Evolutionary conservation across 352 stramenopile genomes (phyloP).

Genomic region (Globisporangium paddicum): DNA sequence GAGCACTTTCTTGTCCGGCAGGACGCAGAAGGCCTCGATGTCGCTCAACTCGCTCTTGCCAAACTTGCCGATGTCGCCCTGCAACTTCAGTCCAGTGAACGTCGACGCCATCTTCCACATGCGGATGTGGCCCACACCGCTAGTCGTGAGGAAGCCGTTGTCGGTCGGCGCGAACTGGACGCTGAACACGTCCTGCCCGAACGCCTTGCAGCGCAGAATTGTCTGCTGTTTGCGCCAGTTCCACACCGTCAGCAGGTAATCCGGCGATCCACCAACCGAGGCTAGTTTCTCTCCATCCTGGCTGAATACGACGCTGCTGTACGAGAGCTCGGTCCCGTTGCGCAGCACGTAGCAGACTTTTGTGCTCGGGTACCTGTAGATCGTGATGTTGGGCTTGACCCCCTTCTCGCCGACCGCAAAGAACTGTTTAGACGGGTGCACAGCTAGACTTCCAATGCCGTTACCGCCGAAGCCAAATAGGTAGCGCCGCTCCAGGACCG

Average conservation of each 20-base stretch:
- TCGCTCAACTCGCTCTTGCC: constrained; percentile 93
- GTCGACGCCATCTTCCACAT: constrained; percentile 96
- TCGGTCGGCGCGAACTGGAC: constrained; percentile 88
- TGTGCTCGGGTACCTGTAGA: constrained; percentile 84
- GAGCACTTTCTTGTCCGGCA: constrained; percentile 94
- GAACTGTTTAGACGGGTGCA: constrained; percentile 64
- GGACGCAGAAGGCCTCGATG: constrained; percentile 90
- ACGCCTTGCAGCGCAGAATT: constrained; percentile 91
- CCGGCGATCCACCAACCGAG: constrained; percentile 80
- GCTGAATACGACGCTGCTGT: constrained; percentile 73
- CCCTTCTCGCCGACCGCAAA: constrained; percentile 90
- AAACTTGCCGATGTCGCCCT: constrained; percentile 96
- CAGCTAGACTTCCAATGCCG: constrained; percentile 61
- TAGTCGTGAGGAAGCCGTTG: constrained; percentile 89
- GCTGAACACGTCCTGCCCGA: constrained; percentile 92
- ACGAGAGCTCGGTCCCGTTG: constrained; percentile 81
- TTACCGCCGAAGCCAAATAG: constrained; percentile 67
- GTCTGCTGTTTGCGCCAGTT: constrained; percentile 89
- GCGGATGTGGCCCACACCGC: constrained; percentile 91
- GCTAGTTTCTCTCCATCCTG: constrained; percentile 84
- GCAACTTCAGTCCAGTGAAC: constrained; percentile 94
- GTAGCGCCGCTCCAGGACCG: constrained; percentile 33
- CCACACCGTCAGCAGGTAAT: constrained; percentile 93
- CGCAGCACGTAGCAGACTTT: constrained; percentile 69
- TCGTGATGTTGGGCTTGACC: constrained; percentile 76